Evolutionary conservation across 257 asterid species (phyloP).

Genomic region (Nicotiana undulata): DNA sequence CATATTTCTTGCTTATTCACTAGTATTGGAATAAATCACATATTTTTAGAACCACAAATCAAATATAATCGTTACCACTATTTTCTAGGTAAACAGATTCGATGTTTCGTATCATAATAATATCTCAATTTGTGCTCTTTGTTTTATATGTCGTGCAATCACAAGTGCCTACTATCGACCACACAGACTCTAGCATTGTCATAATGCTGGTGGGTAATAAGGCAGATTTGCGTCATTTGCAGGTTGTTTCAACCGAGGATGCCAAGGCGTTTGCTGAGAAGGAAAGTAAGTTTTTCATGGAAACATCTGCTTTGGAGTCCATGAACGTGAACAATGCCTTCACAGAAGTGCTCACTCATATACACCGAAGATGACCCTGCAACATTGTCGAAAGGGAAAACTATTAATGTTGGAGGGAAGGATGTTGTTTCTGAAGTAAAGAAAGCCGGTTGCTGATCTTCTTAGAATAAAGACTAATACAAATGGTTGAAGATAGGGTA

Average conservation of each 20-base stretch:
- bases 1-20: too few relatives aligned
- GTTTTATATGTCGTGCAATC: slow-evolving; percentile 6
- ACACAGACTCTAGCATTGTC: slow-evolving; percentile 5
- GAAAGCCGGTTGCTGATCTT: slow-evolving; percentile 16
- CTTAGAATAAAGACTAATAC: not conserved
- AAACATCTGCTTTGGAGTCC: slow-evolving; percentile 10
- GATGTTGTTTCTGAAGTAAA: slow-evolving; percentile 9
- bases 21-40: too few relatives aligned
- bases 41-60: too few relatives aligned
- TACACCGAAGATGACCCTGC: slow-evolving; percentile 9
- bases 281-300: slow-evolving; percentile 13
- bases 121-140: not conserved
- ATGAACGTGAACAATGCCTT: slow-evolving; percentile 10
- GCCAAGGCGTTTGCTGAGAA: slow-evolving; percentile 8
- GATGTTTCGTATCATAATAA: not conserved
- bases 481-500: not conserved
- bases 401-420: slow-evolving; percentile 1
- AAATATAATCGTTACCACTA: too few relatives aligned
- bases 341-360: slow-evolving; percentile 12
- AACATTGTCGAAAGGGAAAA: slow-evolving; percentile 4
- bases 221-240: slow-evolving; percentile 14
- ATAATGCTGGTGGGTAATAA: slow-evolving; percentile 10
- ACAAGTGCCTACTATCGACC: slow-evolving; percentile 9
- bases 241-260: not conserved
- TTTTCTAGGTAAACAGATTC: too few relatives aligned